Base-by-base conservation (phyloP, 169 alveolate species). In the Plasmodium ovale region DNA sequence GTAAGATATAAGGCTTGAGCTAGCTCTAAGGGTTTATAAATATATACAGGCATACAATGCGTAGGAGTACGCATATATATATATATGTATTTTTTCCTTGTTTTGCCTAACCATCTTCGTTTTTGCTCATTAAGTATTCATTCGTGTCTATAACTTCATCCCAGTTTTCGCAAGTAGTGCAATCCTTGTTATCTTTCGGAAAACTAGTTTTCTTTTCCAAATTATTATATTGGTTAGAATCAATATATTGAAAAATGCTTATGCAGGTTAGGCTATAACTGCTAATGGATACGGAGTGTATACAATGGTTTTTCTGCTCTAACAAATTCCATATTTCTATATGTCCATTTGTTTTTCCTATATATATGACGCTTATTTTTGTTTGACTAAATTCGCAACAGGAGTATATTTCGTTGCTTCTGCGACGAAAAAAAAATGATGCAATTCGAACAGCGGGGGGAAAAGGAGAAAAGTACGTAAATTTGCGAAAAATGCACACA, bases 321-420 rank as follows among this genome's bases (percentile, higher is more conserved):
- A 67, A 16, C 33, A 79, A 25, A 79, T 79, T 79, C 89, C 89
- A 79, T 79, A 79, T 79, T 79, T 79, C 89, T 64, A 79, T 79
- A 39, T 79, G 89, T n/a, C 89, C 89, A 65, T 79, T 79, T 62
- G 39, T 79, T 79, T 79, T 79, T 33, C 89, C 89, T 39, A 79
- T 70, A 44, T 35, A 79, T 62, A 79, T 79, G 19, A 79, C 82
- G 27, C 89, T 65, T 31, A 79, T 79, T 79, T 65, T 79, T 25
- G 74, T 64, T 31, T 79, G 89, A 16, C 89, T 79, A 42, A 79
- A 79, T 79, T 79, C 89, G 42, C 89, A 79, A 35, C 89, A 79
- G 39, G 89, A 62, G 70, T 79, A 79, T 64, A 79, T 64, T 64
- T 79, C 89, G 49, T 79, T 79, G 67, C 89, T 79, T 65, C 89